Percentiles rank a stretch among this genome's conserved stretches.
These are phyloP conservation scores for Bolboschoenus planiculmis DNA, from an alignment of 176 grass and related monocot species.

Conservation along the genomic window DNA sequence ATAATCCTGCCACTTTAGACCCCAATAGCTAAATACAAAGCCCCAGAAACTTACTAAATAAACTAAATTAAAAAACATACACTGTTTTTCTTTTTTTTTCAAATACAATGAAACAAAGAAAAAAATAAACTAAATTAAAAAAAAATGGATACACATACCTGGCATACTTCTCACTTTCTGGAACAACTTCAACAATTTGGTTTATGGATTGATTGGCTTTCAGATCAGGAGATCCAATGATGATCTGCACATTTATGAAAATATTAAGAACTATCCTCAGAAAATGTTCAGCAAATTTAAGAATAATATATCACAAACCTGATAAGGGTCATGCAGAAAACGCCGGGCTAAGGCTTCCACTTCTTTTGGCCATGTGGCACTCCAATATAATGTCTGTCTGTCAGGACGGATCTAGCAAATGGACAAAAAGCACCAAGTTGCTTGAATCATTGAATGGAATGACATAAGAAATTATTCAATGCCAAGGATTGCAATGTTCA, in stretches of 20 bases:
- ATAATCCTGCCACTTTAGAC: not conserved
- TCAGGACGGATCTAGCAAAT: slow-evolving; percentile 83
- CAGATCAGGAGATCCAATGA: slow-evolving; percentile 82
- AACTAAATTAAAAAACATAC: not conserved
- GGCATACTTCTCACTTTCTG: slow-evolving; percentile 84
- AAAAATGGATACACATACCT: slow-evolving; percentile 33
- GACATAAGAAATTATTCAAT: not conserved
- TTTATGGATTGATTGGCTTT: slow-evolving; percentile 99
- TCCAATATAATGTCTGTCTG: slow-evolving; percentile 95
- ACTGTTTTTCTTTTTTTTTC: not conserved
- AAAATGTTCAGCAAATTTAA: slow-evolving; percentile 1
- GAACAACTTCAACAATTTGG: slow-evolving; percentile 86
- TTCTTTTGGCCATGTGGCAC: slow-evolving; percentile 93
- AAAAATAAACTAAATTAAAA: not conserved
- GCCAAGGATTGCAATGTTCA: not conserved
- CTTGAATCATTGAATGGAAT: not conserved
- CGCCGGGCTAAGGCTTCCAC: slow-evolving; percentile 76
- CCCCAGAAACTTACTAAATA: not conserved
- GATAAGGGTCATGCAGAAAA: slow-evolving; percentile 93
- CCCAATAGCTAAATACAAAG: not conserved
- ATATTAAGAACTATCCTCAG: not conserved
- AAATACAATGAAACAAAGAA: not conserved
- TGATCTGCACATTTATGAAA: slow-evolving; percentile 47
- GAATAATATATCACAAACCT: slow-evolving; percentile 31
- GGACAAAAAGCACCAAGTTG: not conserved